Base-by-base conservation (phyloP, 768 basidiomycete species). In the Phaeolepiota aurea region DNA sequence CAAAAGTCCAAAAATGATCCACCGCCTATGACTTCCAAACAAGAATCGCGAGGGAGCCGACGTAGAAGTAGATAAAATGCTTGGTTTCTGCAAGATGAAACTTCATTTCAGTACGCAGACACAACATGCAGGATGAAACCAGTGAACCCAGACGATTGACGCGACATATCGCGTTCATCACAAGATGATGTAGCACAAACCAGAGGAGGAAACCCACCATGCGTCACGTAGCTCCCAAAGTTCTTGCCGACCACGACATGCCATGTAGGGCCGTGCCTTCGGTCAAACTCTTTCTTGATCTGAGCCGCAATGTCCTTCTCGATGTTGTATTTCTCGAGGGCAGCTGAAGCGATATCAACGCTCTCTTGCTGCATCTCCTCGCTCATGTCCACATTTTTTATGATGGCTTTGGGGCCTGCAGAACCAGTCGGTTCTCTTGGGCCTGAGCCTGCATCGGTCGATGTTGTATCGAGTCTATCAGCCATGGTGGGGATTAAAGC, bases 161-260 rank as follows among this genome's bases (percentile, higher is more conserved):
- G 44, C 35, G 49, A 37, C 13, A 14, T 15, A 23, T 44, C 44
- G 48, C 41, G 45, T 44, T 40, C 12, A 22, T 20, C 15, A 31
- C n/a, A 28, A 28, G 18, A 40, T 19, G 10, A 21, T n/a, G 37
- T 20, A 38, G 15, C 9, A 10, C 9, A n/a, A n/a, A n/a, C n/a
- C n/a, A 38, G 42, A 41, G 43, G 43, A 44, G 19, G 44, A 40
- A 21, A 63, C 82, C 53, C 50, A 94, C 92, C 93, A 56, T 96
- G 93, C 33, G 93, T 96, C 32, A 97, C 93, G 58, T 93, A 97
- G 66, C 87, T 90, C 38, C 93, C 93, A 77, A 94, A 97, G 70
- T 97, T 96, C 74, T 94, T 97, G 45, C 94, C 94, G 38, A 94
- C 94, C 49, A 98, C 92, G 61, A 92, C 91, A 61, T 98, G 94